phyloP scores from a whole-genome alignment of 2,329 filamentous ascomycete species.

The Fusarium sp. region DNA sequence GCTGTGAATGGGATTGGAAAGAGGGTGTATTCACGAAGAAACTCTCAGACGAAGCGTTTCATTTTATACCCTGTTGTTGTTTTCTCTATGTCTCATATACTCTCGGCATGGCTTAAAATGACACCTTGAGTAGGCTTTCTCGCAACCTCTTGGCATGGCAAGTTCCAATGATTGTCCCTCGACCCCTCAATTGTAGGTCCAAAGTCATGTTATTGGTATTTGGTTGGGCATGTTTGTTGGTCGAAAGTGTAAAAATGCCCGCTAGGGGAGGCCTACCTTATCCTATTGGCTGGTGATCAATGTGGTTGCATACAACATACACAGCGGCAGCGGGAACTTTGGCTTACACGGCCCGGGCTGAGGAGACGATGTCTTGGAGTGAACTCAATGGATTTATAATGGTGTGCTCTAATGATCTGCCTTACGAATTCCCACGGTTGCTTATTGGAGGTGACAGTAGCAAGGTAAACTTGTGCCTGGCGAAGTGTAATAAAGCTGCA shows the following conservation, averaged over 20 bases:
- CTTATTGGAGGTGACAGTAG: constrained; percentile 11
- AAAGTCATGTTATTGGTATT: constrained; percentile 8
- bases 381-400: not conserved
- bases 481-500: constrained; percentile 20
- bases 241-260: constrained; percentile 29
- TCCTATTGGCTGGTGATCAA: constrained; percentile 14
- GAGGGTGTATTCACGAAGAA: not conserved
- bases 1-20: not conserved
- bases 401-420: constrained; percentile 10
- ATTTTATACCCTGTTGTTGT: constrained; percentile 15
- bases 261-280: constrained; percentile 30
- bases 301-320: constrained; percentile 13
- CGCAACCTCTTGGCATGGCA: not conserved
- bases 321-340: constrained; percentile 1
- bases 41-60: not conserved
- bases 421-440: not conserved
- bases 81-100: not conserved
- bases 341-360: not conserved
- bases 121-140: not conserved
- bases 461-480: constrained; percentile 4
- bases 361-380: constrained; percentile 1
- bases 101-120: constrained; percentile 1
- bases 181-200: constrained; percentile 10
- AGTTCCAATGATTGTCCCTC: constrained; percentile 13
- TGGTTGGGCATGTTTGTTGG: constrained; percentile 26